Percentiles rank a stretch among this genome's conserved stretches.
These are phyloP conservation scores for Backusella mclennaniae DNA, from an alignment of 192 early-diverging fungal species.

Conservation along the genomic window DNA sequence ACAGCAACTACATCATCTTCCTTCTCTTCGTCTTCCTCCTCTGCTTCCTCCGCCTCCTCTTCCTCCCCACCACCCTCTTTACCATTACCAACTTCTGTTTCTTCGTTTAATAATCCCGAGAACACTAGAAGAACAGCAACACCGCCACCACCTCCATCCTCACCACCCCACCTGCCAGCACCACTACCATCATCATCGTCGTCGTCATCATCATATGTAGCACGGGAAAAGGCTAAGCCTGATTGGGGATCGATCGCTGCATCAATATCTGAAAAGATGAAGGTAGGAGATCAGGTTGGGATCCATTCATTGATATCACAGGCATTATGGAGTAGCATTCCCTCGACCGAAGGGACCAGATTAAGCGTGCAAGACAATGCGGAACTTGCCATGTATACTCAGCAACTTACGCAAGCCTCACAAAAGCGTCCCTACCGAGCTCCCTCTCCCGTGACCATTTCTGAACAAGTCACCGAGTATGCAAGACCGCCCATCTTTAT, in stretches of 20 bases:
- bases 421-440: background rate
- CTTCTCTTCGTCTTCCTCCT: background rate
- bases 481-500: background rate
- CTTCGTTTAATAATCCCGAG: background rate
- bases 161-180: background rate
- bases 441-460: background rate
- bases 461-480: background rate
- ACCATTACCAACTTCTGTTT: background rate
- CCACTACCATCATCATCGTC: background rate
- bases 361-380: background rate
- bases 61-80: background rate
- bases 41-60: background rate
- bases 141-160: background rate
- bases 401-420: background rate
- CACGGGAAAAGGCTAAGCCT: background rate
- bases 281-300: slow-evolving; percentile 20
- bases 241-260: slow-evolving; percentile 33
- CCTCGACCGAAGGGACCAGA: background rate
- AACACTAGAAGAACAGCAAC: background rate
- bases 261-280: slow-evolving; percentile 31
- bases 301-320: slow-evolving; percentile 24
- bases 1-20: background rate
- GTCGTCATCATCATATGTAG: background rate
- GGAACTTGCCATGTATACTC: background rate
- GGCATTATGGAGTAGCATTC: background rate